Evolutionary conservation across 2,329 filamentous ascomycete species (phyloP).

Genomic region (Penicillium sp.): DNA sequence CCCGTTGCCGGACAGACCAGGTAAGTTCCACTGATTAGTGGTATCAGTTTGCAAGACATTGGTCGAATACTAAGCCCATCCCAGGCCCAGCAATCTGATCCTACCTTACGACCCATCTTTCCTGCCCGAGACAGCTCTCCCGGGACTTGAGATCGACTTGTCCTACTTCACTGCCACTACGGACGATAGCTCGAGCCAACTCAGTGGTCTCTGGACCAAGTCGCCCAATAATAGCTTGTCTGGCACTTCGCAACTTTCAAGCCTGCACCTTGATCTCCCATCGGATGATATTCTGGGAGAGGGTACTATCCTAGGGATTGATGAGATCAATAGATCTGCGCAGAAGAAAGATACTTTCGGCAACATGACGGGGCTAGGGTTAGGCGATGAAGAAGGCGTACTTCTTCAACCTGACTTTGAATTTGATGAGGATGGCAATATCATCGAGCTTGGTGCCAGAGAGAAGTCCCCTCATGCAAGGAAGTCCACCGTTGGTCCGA

Average conservation of each 20-base stretch:
- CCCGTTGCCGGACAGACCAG: conserved; percentile 68
- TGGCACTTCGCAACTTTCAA: conserved; percentile 26
- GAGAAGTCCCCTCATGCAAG: conserved; percentile 11
- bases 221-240: conserved; percentile 37
- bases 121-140: conserved; percentile 63
- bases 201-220: conserved; percentile 35
- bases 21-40: conserved; percentile 51
- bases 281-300: conserved; percentile 46
- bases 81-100: conserved; percentile 56
- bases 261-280: conserved; percentile 49
- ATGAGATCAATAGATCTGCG: conserved; percentile 42
- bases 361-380: neutral
- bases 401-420: conserved; percentile 58
- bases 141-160: conserved; percentile 58
- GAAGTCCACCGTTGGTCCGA: neutral
- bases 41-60: neutral
- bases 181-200: conserved; percentile 32
- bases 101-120: conserved; percentile 83
- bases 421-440: conserved; percentile 62
- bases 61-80: conserved; percentile 60
- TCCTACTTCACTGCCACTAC: conserved; percentile 34
- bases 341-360: conserved; percentile 34
- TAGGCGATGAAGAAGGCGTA: conserved; percentile 46
- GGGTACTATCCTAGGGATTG: conserved; percentile 41
- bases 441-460: conserved; percentile 48